phyloP scores from a whole-genome alignment of 1,139 yeast species.

The Wickerhamiella pararugosa region DNA sequence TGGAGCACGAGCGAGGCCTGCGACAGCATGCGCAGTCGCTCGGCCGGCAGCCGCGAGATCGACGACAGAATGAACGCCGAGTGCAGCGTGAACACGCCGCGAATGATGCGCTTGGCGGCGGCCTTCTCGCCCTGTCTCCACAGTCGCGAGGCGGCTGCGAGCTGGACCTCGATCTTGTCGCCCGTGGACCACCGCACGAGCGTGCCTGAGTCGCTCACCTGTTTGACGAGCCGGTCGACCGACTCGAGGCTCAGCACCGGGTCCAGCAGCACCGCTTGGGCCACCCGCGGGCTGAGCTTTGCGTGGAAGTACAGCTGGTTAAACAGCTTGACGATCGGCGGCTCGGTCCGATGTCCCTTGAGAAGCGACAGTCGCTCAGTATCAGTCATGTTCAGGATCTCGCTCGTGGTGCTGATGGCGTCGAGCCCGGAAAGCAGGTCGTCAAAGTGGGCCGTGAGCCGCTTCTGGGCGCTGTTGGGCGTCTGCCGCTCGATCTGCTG shows the following conservation, averaged over 20 bases:
- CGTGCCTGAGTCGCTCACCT: constrained; percentile 15
- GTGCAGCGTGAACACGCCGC: constrained; percentile 16
- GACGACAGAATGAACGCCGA: constrained; percentile 10
- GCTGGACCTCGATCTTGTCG: constrained; percentile 16
- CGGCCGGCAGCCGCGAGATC: constrained; percentile 10
- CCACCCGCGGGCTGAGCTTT: constrained; percentile 13
- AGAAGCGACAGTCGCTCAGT: constrained; percentile 1
- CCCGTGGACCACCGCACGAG: constrained; percentile 16
- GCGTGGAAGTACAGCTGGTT: constrained; percentile 18
- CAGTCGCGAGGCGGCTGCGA: constrained; percentile 18
- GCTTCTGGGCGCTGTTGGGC: too few species aligned
- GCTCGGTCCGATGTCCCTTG: constrained; percentile 6
- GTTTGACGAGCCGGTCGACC: constrained; percentile 14
- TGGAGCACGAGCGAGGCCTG: constrained; percentile 12
- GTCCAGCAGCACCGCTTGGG: constrained; percentile 16
- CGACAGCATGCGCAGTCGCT: constrained; percentile 14
- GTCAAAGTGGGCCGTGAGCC: constrained; percentile 17
- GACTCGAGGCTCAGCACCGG: constrained; percentile 9
- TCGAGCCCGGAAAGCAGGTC: constrained; percentile 20
- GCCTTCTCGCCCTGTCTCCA: constrained; percentile 14
- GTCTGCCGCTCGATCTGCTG: background rate
- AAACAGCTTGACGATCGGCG: constrained; percentile 12
- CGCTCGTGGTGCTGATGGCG: constrained; percentile 8
- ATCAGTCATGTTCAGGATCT: constrained; percentile 7
- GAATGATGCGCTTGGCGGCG: constrained; percentile 14